Percentiles rank a stretch among this genome's conserved stretches.
These are phyloP conservation scores for Earliella scabrosa DNA, from an alignment of 1,284 basidiomycete species.

Conservation along the genomic window DNA sequence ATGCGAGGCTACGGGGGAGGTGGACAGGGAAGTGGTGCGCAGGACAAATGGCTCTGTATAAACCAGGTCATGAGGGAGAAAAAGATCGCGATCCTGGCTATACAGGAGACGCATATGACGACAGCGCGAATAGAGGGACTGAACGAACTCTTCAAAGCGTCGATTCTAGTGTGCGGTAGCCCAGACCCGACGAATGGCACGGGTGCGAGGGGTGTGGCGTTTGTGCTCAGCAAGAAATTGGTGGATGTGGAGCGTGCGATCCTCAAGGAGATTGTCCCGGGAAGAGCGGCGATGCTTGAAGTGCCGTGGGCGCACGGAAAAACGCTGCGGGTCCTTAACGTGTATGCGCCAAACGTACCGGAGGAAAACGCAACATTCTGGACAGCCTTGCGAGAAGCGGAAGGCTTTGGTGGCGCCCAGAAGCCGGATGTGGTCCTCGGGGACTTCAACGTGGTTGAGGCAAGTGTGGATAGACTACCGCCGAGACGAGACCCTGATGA, in stretches of 20 bases:
- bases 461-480: constrained; percentile 40
- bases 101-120: constrained; percentile 15
- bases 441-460: constrained; percentile 48
- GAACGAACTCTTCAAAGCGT: background rate
- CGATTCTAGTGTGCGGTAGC: background rate
- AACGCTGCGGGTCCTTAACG: background rate
- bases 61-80: constrained; percentile 1
- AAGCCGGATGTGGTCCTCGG: background rate
- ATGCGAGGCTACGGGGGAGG: background rate
- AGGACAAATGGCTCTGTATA: constrained; percentile 3
- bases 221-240: background rate
- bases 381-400: background rate
- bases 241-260: background rate
- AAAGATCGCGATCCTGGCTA: background rate
- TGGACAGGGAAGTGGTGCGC: too few relatives aligned
- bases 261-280: background rate
- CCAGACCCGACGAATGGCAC: background rate
- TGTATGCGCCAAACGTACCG: background rate
- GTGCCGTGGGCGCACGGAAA: background rate
- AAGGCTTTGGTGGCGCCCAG: too few relatives aligned
- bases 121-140: background rate
- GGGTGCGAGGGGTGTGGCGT: background rate
- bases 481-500: background rate
- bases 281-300: background rate
- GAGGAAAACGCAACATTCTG: background rate